Base-by-base conservation (phyloP, 345 rosid genomes). In the Linum lewisii region DNA sequence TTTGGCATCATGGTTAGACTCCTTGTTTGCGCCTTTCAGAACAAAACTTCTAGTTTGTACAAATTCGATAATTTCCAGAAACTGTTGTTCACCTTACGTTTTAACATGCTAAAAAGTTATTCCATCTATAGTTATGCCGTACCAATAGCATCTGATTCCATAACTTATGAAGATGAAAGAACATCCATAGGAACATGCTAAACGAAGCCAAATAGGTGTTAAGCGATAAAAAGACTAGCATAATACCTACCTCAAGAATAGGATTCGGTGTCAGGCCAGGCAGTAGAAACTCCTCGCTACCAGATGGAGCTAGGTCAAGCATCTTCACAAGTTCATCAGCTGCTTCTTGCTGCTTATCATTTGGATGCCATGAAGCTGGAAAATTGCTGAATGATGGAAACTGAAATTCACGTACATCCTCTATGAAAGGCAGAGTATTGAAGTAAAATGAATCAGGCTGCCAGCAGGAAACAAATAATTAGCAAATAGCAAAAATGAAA, bases 231-330 rank as follows among this genome's bases (percentile, higher is more conserved):
- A 60, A 11, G 66, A 51, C 44, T 21, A 9, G 51, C 62, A 51
- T 11, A 44, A 32, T 79, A 88, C 97, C 89, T 79, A 88, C 97
- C 88, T 87, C 85, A 63, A 93, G 74, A 69, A 87, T 76, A 51
- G 92, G 97, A 75, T 93, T 93, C 37, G 96, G 97, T 18, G 88
- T 87, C 58, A 87, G 80, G 19, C 87, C 92, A 57, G 99, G 97
- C 58, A 49, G 67, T 69, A 89, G 64, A 52, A 44, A 66, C 75
- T 89, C 97, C 77, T 78, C 82, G 65, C 67, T 77, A 60, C 67
- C 81, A 63, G 87, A 70, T 59, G 90, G 85, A 70, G 88, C 83
- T 67, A 89, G 95, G 75, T 85, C 90, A 73, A 87, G 82, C 92
- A 82, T 82, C 75, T 69, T 81, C 53, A 93, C 99, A 7, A 87